Base-by-base conservation (phyloP, 2,329 filamentous ascomycete genomes). In the Neonectria coccinea region DNA sequence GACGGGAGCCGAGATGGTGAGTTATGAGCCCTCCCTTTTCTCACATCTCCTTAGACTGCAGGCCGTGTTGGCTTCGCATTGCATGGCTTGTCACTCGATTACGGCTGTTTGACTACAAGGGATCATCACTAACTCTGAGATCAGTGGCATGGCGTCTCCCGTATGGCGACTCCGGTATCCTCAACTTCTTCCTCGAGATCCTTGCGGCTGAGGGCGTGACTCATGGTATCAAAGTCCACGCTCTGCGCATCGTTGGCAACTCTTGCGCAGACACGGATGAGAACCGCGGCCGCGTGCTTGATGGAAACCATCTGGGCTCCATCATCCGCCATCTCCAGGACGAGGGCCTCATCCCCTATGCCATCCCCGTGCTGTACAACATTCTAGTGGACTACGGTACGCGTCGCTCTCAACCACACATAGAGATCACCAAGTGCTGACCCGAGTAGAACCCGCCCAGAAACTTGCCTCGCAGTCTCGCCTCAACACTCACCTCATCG, bases 191-290 rank as follows among this genome's bases (percentile, higher is more conserved):
- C 69, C 79, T 89, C 16, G 75, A 78, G 11, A 70, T 86, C 12
- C 73, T 88, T 9, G 76, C 77, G 5, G 72, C 74, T 0, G 75
- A 80, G 4, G 77, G 74, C 2, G 67, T 84, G 39, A 76, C 76
- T 10, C 78, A 80, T 33, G 72, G 79, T 1, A 77, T 89, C n/a
- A 81, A 82, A 48, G 79, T 86, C 8, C 88, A 90, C 59, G 77
- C 83, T 8, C 78, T 90, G 16, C 85, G 88, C 25, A 75, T 89
- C 20, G 80, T 88, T 16, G 88, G 88, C 14, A 91, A 91, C 73
- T 85, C 86, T 10, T 89, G 86, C 66, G 88, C 88, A 20, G 88
- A 90, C 67, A 86, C 85, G 67, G 87, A 91, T 72, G 84, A 86
- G 64, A 91, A 90, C 69, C 82, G 88, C 62, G 84, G 81, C 7